These are phyloP conservation scores for Tulasnella sp. DNA, from an alignment of 768 basidiomycete genomes.

Conservation along the genomic window DNA sequence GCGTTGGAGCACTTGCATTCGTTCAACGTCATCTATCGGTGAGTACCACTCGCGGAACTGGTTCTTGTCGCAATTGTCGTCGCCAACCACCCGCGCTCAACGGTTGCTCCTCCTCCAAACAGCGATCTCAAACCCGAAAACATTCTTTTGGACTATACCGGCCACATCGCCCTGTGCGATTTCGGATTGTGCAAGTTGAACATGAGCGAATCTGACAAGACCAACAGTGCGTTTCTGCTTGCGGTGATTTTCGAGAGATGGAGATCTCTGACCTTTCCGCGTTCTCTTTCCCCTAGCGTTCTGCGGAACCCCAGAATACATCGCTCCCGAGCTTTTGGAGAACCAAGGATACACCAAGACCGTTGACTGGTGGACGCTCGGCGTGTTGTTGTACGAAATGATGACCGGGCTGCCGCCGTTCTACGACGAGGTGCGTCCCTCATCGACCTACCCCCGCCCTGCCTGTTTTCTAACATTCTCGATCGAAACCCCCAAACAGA, in stretches of 20 bases:
- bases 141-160: conserved; percentile 93
- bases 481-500: conserved; percentile 38
- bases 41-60: conserved; percentile 7
- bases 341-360: conserved; percentile 95
- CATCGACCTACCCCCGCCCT: conserved; percentile 28
- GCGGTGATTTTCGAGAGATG: too few relatives aligned
- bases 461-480: not conserved
- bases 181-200: conserved; percentile 95
- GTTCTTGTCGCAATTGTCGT: not conserved
- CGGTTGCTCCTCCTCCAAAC: conserved; percentile 23
- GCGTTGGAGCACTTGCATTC: conserved; percentile 94
- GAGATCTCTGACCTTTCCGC: not conserved
- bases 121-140: conserved; percentile 98
- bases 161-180: conserved; percentile 96
- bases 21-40: conserved; percentile 99
- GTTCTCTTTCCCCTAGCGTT: conserved; percentile 54
- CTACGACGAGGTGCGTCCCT: conserved; percentile 72
- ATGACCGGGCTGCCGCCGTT: conserved; percentile 95
- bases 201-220: conserved; percentile 97
- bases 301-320: conserved; percentile 98
- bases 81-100: too few relatives aligned
- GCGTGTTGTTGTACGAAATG: conserved; percentile 97
- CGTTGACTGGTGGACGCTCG: conserved; percentile 99
- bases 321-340: conserved; percentile 97
- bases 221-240: conserved; percentile 65